Percentiles rank a stretch among this genome's conserved stretches.
These are phyloP conservation scores for Aspergillus indologenus DNA, from an alignment of 495 filamentous ascomycete species.

Conservation along the genomic window DNA sequence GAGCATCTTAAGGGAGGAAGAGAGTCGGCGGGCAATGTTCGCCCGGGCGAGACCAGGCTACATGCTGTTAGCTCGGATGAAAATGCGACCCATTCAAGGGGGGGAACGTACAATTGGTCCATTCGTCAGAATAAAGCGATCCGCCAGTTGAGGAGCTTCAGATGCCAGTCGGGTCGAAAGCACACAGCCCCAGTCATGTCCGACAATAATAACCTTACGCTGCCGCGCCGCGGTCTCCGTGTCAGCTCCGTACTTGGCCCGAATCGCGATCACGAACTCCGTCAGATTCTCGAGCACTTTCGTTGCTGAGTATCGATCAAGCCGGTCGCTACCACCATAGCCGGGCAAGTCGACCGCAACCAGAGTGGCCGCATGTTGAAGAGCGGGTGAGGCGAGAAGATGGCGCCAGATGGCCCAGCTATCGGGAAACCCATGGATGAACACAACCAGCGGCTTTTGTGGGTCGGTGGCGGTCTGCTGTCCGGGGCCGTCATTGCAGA, in stretches of 20 bases:
- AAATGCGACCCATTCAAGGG: neutral
- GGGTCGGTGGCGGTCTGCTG: constrained; percentile 11
- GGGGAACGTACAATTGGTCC: constrained; percentile 44
- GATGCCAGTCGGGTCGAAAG: constrained; percentile 51
- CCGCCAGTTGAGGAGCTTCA: constrained; percentile 51
- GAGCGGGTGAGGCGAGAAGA: constrained; percentile 29
- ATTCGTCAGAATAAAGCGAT: constrained; percentile 51
- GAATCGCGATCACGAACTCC: constrained; percentile 46
- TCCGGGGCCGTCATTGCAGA: constrained; percentile 36
- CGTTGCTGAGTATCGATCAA: constrained; percentile 46
- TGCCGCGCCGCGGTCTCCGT: constrained; percentile 19
- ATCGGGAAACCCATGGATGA: constrained; percentile 60
- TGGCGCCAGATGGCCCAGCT: constrained; percentile 53
- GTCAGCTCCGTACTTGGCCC: constrained; percentile 45
- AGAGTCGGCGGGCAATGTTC: constrained; percentile 32
- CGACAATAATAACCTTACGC: constrained; percentile 46
- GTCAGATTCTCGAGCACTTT: constrained; percentile 50
- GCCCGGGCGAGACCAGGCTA: constrained; percentile 31
- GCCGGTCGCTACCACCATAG: constrained; percentile 50
- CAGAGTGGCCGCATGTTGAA: constrained; percentile 35
- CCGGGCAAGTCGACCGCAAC: constrained; percentile 56
- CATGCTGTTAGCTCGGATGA: constrained; percentile 9
- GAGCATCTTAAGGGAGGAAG: constrained; percentile 45
- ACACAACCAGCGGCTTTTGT: constrained; percentile 43
- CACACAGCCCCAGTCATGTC: constrained; percentile 57